phyloP scores from a whole-genome alignment of 768 basidiomycete genomes.

The Rhodosporidiobolus odoratus region DNA sequence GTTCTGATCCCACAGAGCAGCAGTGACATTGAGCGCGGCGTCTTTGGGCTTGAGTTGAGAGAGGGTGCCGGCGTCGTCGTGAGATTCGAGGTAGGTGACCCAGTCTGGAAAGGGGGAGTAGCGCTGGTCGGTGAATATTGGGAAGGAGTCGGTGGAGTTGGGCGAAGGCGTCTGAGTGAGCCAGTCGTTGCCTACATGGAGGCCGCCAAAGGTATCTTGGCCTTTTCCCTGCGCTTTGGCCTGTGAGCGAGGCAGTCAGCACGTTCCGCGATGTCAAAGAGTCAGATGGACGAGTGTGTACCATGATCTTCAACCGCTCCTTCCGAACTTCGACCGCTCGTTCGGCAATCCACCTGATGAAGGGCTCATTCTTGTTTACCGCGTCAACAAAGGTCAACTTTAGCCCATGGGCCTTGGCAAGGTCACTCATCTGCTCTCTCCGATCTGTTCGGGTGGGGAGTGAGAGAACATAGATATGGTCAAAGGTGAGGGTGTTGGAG shows the following conservation, averaged over 20 bases:
- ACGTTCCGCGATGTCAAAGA: no score
- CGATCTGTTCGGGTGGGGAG: conserved; percentile 40
- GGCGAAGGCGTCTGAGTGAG: conserved; percentile 19
- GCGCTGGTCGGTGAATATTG: background rate
- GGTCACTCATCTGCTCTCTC: conserved; percentile 39
- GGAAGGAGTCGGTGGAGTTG: conserved; percentile 13
- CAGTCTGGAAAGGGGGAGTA: conserved; percentile 25
- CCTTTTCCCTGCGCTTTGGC: conserved; percentile 8
- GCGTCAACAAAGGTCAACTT: conserved; percentile 44
- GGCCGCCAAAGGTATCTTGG: conserved; percentile 21
- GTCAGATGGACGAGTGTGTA: background rate
- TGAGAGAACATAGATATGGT: conserved; percentile 43
- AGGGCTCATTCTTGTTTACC: conserved; percentile 32
- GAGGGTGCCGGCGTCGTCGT: conserved; percentile 16
- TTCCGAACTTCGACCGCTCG: conserved; percentile 32
- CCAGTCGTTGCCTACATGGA: conserved; percentile 36
- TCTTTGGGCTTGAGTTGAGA: conserved; percentile 19
- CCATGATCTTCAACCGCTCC: conserved; percentile 27
- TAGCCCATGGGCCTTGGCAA: conserved; percentile 41
- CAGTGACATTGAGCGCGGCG: conserved; percentile 27
- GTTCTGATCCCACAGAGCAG: conserved; percentile 34
- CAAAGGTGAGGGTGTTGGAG: conserved; percentile 41
- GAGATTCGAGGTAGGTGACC: conserved; percentile 38
- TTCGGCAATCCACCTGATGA: conserved; percentile 43
- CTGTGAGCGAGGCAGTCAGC: background rate